These are phyloP conservation scores for Mrakia gelida DNA, from an alignment of 768 basidiomycete genomes.

Conservation along the genomic window DNA sequence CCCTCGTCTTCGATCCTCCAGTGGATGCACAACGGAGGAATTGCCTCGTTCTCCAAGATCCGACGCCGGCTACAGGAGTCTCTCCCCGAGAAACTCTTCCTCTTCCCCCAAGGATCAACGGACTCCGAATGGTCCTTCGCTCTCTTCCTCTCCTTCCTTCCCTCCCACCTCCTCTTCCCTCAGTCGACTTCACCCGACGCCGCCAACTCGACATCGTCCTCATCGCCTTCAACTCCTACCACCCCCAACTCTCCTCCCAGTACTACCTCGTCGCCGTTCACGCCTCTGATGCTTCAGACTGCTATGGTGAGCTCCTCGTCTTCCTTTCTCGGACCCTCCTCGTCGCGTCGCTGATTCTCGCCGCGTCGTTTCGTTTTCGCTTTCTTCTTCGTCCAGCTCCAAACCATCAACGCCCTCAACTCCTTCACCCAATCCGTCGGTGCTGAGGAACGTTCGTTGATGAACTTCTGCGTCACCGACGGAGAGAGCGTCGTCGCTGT, in stretches of 20 bases:
- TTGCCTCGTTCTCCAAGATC: slow-evolving; percentile 72
- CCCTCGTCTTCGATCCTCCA: slow-evolving; percentile 45
- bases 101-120: slow-evolving; percentile 89
- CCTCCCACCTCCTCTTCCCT: slow-evolving; percentile 28
- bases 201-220: background rate
- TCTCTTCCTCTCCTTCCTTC: slow-evolving; percentile 65
- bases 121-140: slow-evolving; percentile 99
- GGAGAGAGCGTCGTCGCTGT: slow-evolving; percentile 90
- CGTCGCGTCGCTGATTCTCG: background rate
- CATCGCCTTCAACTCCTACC: background rate
- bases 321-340: background rate
- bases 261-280: background rate
- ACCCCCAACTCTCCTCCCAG: background rate
- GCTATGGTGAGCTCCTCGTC: slow-evolving; percentile 15
- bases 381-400: slow-evolving; percentile 63
- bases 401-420: slow-evolving; percentile 78
- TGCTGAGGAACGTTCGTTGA: slow-evolving; percentile 63
- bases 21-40: slow-evolving; percentile 98
- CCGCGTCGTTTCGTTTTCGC: background rate
- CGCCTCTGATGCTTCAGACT: background rate
- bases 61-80: slow-evolving; percentile 73
- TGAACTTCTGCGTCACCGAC: slow-evolving; percentile 97
- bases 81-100: slow-evolving; percentile 77
- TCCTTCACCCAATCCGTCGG: slow-evolving; percentile 54
- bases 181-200: slow-evolving; percentile 26